Evolutionary conservation across 352 stramenopile genomes (phyloP).

Genomic region (Globisporangium nagaii): DNA sequence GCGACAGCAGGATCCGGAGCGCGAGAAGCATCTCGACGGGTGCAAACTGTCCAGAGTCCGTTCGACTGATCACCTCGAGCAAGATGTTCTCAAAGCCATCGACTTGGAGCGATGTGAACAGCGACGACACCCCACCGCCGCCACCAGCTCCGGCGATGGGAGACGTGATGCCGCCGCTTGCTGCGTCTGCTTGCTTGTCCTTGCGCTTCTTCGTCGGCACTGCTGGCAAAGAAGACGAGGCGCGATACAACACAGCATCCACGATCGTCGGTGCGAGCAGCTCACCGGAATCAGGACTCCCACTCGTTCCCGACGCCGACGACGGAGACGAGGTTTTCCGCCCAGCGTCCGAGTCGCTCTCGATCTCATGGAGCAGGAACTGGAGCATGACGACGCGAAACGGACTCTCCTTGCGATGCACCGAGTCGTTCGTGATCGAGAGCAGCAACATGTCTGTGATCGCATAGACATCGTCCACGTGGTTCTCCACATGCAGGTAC

Average conservation of each 20-base stretch:
- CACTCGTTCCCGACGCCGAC: neutral
- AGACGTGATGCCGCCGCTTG: neutral
- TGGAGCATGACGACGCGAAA: conserved; percentile 42
- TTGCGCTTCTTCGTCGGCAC: conserved; percentile 24
- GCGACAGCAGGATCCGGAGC: conserved; percentile 47
- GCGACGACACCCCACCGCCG: neutral
- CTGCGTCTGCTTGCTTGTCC: conserved; percentile 23
- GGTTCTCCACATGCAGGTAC: conserved; percentile 54
- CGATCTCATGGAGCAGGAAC: conserved; percentile 51
- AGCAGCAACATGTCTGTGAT: conserved; percentile 46
- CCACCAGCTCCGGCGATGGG: neutral
- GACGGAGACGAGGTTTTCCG: neutral
- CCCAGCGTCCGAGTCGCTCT: conserved; percentile 20
- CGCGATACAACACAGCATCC: conserved; percentile 33
- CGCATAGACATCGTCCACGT: conserved; percentile 40
- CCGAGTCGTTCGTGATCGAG: conserved; percentile 29
- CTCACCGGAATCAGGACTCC: neutral
- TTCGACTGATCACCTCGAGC: conserved; percentile 47
- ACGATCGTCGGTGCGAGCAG: conserved; percentile 29
- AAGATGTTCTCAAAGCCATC: conserved; percentile 41
- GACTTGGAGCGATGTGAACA: conserved; percentile 6
- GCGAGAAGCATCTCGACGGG: conserved; percentile 38
- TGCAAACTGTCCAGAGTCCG: conserved; percentile 18
- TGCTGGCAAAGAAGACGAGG: neutral
- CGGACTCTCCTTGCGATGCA: conserved; percentile 21